phyloP scores from a whole-genome alignment of 306 rosid genomes.

The Astragalus glycyphyllos region DNA sequence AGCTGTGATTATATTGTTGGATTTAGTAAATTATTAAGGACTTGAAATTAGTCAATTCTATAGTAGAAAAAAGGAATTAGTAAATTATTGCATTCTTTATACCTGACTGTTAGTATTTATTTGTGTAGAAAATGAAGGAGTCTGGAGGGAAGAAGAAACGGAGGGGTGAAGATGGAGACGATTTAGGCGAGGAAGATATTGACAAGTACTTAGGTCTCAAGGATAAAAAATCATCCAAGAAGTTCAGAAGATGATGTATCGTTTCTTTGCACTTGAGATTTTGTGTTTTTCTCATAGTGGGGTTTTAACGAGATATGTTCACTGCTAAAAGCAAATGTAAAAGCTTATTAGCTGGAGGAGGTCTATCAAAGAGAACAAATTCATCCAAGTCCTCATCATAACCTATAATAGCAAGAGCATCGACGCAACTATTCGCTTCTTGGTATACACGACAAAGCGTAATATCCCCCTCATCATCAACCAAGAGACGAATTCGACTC shows the following conservation, averaged over 20 bases:
- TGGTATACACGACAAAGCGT: no score
- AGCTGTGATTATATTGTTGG: background rate
- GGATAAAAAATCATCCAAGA: constrained; percentile 60
- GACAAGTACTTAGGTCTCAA: constrained; percentile 64
- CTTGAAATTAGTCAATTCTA: background rate
- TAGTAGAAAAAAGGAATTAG: background rate
- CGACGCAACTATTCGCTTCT: no score
- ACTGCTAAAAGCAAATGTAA: no score
- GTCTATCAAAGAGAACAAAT: no score
- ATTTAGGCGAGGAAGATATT: constrained; percentile 52
- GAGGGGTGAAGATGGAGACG: constrained; percentile 53
- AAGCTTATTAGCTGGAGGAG: no score
- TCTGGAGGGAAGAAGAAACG: constrained; percentile 54
- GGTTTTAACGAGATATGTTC: background rate
- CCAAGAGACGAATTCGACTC: no score
- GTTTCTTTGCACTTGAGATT: background rate
- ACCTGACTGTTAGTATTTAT: background rate
- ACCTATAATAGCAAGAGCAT: no score
- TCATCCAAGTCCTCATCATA: no score
- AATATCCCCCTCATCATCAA: no score
- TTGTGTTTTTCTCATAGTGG: background rate
- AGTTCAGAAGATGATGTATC: constrained; percentile 48
- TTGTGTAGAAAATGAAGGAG: constrained; percentile 70
- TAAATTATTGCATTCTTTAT: background rate
- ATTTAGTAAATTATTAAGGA: no score